phyloP scores from a whole-genome alignment of 78 protist species.

The Chrysochromulina parva region DNA sequence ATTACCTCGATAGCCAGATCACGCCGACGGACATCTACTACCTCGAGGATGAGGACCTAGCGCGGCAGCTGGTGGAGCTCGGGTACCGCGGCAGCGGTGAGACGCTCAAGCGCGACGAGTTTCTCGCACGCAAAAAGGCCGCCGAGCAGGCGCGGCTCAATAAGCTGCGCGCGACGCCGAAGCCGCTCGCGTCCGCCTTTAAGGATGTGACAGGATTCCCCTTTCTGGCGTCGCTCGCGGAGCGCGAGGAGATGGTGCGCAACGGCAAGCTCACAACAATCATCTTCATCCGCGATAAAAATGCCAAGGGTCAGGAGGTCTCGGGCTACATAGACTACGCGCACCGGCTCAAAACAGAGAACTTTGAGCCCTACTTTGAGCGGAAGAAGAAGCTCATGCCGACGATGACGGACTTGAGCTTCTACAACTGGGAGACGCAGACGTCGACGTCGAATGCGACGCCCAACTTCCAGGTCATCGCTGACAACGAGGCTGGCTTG shows the following conservation, averaged over 20 bases:
- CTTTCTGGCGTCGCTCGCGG: constrained; percentile 71
- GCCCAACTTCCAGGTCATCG: constrained; percentile 77
- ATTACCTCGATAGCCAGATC: constrained; percentile 79
- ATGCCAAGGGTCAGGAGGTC: constrained; percentile 83
- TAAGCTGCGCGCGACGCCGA: constrained; percentile 38
- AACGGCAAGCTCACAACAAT: constrained; percentile 79
- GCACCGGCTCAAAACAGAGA: constrained; percentile 75
- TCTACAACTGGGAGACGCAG: constrained; percentile 92
- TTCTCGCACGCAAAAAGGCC: constrained; percentile 61
- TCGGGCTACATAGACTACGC: constrained; percentile 87
- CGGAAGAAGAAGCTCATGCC: constrained; percentile 72
- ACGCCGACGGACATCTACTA: constrained; percentile 73
- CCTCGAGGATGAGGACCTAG: constrained; percentile 81
- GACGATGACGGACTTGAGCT: constrained; percentile 82
- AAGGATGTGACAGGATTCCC: constrained; percentile 59
- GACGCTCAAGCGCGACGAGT: constrained; percentile 81
- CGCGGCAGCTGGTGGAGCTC: constrained; percentile 87
- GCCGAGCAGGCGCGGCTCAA: constrained; percentile 5
- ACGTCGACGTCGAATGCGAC: constrained; percentile 52
- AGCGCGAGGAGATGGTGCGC: constrained; percentile 75
- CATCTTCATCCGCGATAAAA: constrained; percentile 81
- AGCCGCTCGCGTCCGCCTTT: constrained; percentile 51
- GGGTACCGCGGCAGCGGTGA: constrained; percentile 87
- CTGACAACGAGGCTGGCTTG: constrained; percentile 79
- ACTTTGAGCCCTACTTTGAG: constrained; percentile 71